Base-by-base conservation (phyloP, 179 eudicot genomes). In the Camellia oleifera region DNA sequence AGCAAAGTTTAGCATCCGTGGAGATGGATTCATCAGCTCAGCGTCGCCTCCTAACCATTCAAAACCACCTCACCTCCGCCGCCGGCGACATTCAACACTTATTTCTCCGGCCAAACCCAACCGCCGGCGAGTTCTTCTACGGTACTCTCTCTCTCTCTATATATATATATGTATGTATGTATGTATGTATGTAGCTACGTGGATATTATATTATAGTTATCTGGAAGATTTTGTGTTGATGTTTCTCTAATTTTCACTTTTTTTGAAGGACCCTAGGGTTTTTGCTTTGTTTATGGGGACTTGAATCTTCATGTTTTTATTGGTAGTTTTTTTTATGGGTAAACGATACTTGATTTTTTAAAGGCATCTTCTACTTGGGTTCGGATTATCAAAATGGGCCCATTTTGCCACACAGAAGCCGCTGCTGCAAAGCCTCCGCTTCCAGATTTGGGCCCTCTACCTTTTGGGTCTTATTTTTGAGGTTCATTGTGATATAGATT, bases 11-110 rank as follows among this genome's bases (percentile, higher is more conserved):
- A 54, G 11, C 18, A 68, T 53, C 64, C 62, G 83, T 86, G 91
- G 88, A 88, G 44, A 84, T 86, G 91, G 88, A 88, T 44, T 78
- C 88, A 5, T 23, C 77, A 68, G 81, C 89, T 26, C 78, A 83
- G 8, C 87, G 85, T n/a, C 91, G 91, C 67, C 80, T 88, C 54
- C 81, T 72, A 23, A 75, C 85, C 4, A 75, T 88, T 48, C 81
- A 68, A 1, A 72, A 78, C 62, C 91, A 88, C 60, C 83, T 88
- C 72, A 53, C 76, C 54, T 40, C 87, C 82, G 76, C 80, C 78
- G 3, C 82, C 78, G 83, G 73, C 70, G 53, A 44, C 13, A 68
- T 42, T 17, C 80, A 52, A 0, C 78, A 76, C 42, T 40, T 87
- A 5, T 56, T 74, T 32, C 86, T 86, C 82, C 78, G 61, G 2